phyloP scores from a whole-genome alignment of 1,139 yeast species.

The Yamadazyma trypodendri region DNA sequence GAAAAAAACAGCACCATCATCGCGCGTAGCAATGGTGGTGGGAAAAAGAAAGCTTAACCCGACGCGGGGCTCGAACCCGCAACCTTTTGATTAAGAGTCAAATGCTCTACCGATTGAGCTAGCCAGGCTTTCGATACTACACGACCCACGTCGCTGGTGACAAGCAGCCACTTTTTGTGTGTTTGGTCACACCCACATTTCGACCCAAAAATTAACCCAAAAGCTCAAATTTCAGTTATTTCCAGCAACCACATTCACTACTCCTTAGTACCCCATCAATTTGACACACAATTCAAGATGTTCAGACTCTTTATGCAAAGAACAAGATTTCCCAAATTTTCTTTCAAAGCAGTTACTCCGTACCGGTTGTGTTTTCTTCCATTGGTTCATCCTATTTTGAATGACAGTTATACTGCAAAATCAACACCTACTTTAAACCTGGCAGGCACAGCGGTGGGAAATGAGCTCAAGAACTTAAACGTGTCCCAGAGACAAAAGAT shows the following conservation, averaged over 20 bases:
- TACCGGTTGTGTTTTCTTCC: conserved; percentile 10
- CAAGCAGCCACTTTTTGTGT: too few species aligned
- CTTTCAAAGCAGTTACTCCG: conserved; percentile 7
- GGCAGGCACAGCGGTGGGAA: background rate
- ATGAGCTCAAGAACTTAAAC: conserved; percentile 1
- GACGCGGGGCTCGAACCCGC: conserved; percentile 55
- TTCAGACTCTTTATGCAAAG: conserved; percentile 14
- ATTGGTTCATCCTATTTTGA: conserved; percentile 9
- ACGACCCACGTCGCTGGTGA: too few species aligned
- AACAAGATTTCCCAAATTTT: conserved; percentile 15
- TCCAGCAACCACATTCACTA: too few species aligned
- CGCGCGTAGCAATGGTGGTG: too few species aligned
- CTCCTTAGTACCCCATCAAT: too few species aligned
- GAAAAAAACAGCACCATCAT: too few species aligned
- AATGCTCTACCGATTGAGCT: conserved; percentile 33
- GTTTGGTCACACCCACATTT: too few species aligned
- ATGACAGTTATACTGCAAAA: conserved; percentile 7
- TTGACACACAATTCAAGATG: conserved; percentile 7
- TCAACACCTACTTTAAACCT: background rate
- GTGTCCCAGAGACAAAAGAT: conserved; percentile 18
- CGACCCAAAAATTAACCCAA: too few species aligned
- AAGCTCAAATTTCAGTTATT: too few species aligned
- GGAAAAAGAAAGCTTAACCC: conserved; percentile 29
- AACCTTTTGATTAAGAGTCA: conserved; percentile 43
- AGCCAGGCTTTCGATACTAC: conserved; percentile 19